Evolutionary conservation across 2,329 filamentous ascomycete genomes (phyloP).

Genomic region (Colletotrichum brevisporum): DNA sequence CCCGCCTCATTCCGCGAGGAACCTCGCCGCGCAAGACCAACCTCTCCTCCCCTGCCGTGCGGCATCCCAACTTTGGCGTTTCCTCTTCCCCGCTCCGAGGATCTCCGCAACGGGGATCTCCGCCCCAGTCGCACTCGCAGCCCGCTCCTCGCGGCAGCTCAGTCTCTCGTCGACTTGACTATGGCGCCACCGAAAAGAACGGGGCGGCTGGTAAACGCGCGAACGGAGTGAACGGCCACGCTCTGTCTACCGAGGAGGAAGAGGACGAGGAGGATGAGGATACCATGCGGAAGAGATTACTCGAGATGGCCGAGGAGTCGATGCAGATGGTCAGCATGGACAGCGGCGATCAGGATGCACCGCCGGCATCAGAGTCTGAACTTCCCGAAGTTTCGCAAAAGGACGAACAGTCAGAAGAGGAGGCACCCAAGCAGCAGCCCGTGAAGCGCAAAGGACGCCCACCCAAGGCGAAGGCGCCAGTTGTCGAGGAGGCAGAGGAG

Average conservation of each 20-base stretch:
- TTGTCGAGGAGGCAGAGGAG: constrained; percentile 35
- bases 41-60: constrained; percentile 72
- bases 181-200: constrained; percentile 50
- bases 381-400: constrained; percentile 46
- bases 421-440: constrained; percentile 30
- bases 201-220: constrained; percentile 41
- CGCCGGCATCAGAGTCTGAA: constrained; percentile 48
- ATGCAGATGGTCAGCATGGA: constrained; percentile 55
- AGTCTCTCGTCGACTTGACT: constrained; percentile 70
- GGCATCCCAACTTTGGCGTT: constrained; percentile 70
- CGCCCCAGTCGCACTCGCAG: constrained; percentile 40
- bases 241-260: constrained; percentile 45
- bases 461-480: constrained; percentile 27
- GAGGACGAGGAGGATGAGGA: constrained; percentile 48
- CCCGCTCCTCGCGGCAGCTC: constrained; percentile 51
- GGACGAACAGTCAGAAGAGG: constrained; percentile 35
- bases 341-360: constrained; percentile 45
- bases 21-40: constrained; percentile 75
- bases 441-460: constrained; percentile 36
- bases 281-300: constrained; percentile 40
- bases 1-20: constrained; percentile 39
- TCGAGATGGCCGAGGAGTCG: constrained; percentile 56
- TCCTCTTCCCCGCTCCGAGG: constrained; percentile 64
- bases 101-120: constrained; percentile 47
- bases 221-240: constrained; percentile 47